phyloP scores from a whole-genome alignment of 225 moss, liverwort and hornwort genomes.

The Physcomitrium patens region DNA sequence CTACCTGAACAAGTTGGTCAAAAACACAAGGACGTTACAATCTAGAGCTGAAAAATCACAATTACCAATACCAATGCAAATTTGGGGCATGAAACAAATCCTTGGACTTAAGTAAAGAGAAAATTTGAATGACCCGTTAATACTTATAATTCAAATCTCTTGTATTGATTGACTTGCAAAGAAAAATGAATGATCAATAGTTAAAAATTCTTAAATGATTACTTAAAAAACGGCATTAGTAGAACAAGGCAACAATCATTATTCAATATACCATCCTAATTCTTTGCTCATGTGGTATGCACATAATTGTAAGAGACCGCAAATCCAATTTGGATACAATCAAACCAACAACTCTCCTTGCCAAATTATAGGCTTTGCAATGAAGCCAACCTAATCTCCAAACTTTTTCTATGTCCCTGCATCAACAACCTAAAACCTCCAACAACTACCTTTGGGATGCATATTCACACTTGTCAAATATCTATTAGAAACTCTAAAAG shows the following conservation, averaged over 20 bases:
- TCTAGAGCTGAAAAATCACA: slow-evolving; percentile 13
- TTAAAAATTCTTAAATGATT: not conserved
- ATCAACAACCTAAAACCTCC: slow-evolving; percentile 88
- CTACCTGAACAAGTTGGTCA: slow-evolving; percentile 85
- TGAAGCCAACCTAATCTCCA: slow-evolving; percentile 89
- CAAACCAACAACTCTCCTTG: slow-evolving; percentile 91
- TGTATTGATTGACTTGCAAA: not conserved
- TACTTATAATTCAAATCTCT: slow-evolving; percentile 8
- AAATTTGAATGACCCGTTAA: slow-evolving; percentile 13
- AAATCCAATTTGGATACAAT: slow-evolving; percentile 20
- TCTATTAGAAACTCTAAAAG: slow-evolving; percentile 47
- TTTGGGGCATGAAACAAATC: slow-evolving; percentile 3
- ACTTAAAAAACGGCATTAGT: not conserved
- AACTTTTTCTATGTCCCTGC: slow-evolving; percentile 84
- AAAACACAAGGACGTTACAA: not conserved
- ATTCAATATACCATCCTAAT: not conserved
- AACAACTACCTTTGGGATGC: slow-evolving; percentile 67
- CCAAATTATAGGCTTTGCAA: slow-evolving; percentile 91
- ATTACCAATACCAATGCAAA: slow-evolving; percentile 14
- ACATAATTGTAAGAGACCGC: not conserved
- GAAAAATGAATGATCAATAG: not conserved
- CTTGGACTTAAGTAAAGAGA: not conserved
- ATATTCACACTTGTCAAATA: slow-evolving; percentile 42
- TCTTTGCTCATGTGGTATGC: slow-evolving; percentile 3
- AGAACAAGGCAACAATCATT: slow-evolving; percentile 2